Base-by-base conservation (phyloP, 164 flowering plant genomes). In the Hamamelis virginiana region DNA sequence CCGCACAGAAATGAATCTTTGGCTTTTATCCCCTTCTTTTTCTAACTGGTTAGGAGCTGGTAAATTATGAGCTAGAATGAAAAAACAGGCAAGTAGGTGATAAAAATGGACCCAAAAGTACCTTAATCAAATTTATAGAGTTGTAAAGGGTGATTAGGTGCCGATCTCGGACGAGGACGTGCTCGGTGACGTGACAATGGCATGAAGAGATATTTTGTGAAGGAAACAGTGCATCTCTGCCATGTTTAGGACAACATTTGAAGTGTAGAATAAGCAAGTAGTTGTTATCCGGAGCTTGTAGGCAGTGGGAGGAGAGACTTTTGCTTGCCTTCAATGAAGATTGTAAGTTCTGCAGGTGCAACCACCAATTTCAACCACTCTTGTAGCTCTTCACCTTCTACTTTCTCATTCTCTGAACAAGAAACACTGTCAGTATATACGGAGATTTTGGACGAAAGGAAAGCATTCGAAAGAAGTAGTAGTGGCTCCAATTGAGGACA, bases 361-460 rank as follows among this genome's bases (percentile, higher is more conserved):
- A 91, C 95, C 53, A 94, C 98, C 86, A 81, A 3, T 70, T 84
- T 87, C 78, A 94, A 76, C 97, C 96, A 90, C 72, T 90, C 75
- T 64, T 89, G 92, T 27, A 94, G 83, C 60, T 94, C 96, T 72
- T 91, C 92, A 18, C 98, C 98, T 79, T 91, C 98, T 33, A 94
- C 97, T 77, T 91, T 91, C 83, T 91, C 98, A 16, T 84, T 91
- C 22, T 82, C 98, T 94, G 86, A 43, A 74, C 27, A 63, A 21
- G 52, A 51, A 21, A 41, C 1, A 28, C 21, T 16, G 63, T 59
- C 22, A 59, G 63, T 18, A 28, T 15, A n/a, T n/a, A n/a, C n/a
- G n/a, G n/a, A n/a, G n/a, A n/a, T n/a, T n/a, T n/a, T n/a, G n/a
- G n/a, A n/a, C n/a, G n/a, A n/a, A n/a, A n/a, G n/a, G n/a, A n/a